Evolutionary conservation across 495 filamentous ascomycete genomes (phyloP).

Genomic region (Xylaria longipes): DNA sequence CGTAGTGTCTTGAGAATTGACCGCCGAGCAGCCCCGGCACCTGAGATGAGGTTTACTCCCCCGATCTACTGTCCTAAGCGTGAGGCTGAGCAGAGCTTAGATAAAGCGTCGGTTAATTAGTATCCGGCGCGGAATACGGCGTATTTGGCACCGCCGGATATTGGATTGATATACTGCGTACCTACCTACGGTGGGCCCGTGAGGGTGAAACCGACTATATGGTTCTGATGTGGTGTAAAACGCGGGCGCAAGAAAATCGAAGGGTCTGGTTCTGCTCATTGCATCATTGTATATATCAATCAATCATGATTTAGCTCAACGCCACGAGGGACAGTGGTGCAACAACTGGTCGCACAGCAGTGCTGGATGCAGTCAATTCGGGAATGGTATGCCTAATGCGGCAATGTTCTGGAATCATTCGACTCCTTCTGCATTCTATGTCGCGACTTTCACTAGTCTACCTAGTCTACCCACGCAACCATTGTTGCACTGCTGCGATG

Average conservation of each 20-base stretch:
- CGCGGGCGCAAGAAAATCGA: neutral
- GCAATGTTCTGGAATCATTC: constrained; percentile 14
- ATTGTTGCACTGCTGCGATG: neutral
- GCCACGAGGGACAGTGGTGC: neutral
- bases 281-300: neutral
- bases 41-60: neutral
- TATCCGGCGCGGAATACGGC: neutral
- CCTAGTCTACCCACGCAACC: neutral
- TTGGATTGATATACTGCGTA: neutral
- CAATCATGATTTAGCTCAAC: neutral
- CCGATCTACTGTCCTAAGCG: neutral
- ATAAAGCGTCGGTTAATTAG: neutral
- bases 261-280: neutral
- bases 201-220: neutral
- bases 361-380: constrained; percentile 4
- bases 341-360: neutral
- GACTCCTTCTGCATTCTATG: neutral
- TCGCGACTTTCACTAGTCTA: neutral
- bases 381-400: neutral
- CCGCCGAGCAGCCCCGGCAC: neutral
- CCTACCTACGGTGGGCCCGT: neutral
- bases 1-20: neutral
- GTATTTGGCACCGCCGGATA: neutral
- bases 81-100: neutral
- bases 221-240: too few relatives aligned